Evolutionary conservation across 345 rosid genomes (phyloP).

Genomic region (Nephelium lappaceum): DNA sequence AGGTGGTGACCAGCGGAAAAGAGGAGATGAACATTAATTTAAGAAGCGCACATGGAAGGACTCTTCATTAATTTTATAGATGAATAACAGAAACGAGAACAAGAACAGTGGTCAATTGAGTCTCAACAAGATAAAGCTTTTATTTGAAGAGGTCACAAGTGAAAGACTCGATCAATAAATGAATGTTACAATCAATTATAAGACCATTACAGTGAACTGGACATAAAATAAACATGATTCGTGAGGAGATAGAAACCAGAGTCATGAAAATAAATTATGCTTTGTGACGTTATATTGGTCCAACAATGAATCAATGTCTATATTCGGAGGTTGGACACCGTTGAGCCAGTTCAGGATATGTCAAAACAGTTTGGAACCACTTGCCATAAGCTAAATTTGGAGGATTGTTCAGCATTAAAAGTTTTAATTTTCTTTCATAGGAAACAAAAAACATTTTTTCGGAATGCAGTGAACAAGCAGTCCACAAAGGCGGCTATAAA

Average conservation of each 20-base stretch:
- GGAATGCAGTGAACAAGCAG: background rate
- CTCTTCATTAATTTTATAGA: constrained; percentile 48
- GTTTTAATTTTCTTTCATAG: constrained; percentile 34
- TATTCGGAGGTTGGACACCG: constrained; percentile 82
- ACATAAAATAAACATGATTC: constrained; percentile 50
- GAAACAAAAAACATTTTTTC: background rate
- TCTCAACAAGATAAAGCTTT: constrained; percentile 38
- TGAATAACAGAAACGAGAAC: constrained; percentile 49
- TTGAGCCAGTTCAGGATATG: constrained; percentile 73
- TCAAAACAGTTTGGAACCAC: constrained; percentile 82
- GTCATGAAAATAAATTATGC: constrained; percentile 89
- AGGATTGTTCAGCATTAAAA: constrained; percentile 72
- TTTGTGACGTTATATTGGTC: too few relatives aligned
- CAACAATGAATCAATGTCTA: constrained; percentile 78
- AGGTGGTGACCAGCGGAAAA: constrained; percentile 8
- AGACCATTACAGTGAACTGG: constrained; percentile 37
- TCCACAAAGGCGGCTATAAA: background rate
- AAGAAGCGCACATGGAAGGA: constrained; percentile 29
- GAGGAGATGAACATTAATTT: background rate
- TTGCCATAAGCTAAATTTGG: constrained; percentile 81
- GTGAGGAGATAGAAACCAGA: constrained; percentile 62
- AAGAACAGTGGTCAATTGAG: constrained; percentile 38
- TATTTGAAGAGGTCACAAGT: constrained; percentile 47
- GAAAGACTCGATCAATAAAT: constrained; percentile 39
- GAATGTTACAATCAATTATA: constrained; percentile 43